These are phyloP conservation scores for Aurinia saxatilis DNA, from an alignment of 345 rosid genomes.

Conservation along the genomic window DNA sequence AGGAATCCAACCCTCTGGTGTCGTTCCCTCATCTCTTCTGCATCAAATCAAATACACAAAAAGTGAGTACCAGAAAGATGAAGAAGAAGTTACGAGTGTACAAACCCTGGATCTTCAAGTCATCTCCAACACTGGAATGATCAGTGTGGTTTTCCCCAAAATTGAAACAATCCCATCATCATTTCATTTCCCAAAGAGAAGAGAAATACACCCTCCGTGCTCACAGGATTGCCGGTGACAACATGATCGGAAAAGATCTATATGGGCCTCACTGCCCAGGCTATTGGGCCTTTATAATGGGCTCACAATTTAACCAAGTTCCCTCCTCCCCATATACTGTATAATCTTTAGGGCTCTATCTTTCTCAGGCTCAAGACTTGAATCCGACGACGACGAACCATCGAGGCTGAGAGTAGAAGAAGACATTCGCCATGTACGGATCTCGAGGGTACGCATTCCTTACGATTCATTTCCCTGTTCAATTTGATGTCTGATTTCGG, in stretches of 20 bases:
- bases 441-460: conserved; percentile 44
- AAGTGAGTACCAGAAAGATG: background rate
- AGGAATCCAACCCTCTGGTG: conserved; percentile 58
- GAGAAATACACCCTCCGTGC: conserved; percentile 1
- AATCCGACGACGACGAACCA: no score
- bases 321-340: no score
- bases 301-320: no score
- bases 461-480: background rate
- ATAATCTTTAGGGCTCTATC: no score
- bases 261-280: no score
- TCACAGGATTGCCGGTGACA: conserved; percentile 39
- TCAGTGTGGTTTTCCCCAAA: conserved; percentile 73
- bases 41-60: no score
- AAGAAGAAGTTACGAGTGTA: conserved; percentile 33
- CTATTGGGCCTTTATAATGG: no score
- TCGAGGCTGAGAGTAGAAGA: background rate
- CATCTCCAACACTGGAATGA: conserved; percentile 45
- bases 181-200: no score
- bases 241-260: no score
- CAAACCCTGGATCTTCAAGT: conserved; percentile 60
- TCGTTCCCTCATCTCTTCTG: conserved; percentile 43
- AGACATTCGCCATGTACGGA: conserved; percentile 36
- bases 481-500: background rate
- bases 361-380: no score
- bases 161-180: no score